Evolutionary conservation across 768 basidiomycete species (phyloP).

Genomic region (Cantharellus cinnabarinus): DNA sequence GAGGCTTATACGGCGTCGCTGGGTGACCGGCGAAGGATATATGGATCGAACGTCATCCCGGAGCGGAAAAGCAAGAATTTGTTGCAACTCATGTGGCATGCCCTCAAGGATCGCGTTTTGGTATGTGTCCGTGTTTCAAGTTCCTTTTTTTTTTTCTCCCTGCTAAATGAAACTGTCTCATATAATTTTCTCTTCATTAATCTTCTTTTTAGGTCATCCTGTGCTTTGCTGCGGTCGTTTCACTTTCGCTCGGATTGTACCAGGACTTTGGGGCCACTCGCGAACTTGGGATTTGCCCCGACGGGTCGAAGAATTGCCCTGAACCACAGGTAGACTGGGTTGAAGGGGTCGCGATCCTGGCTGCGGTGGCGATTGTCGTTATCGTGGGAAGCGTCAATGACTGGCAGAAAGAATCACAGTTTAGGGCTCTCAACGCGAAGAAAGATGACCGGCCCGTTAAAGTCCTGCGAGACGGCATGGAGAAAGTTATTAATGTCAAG

Average conservation of each 20-base stretch:
- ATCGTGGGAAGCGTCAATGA: conserved; percentile 89
- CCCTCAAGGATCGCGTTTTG: conserved; percentile 78
- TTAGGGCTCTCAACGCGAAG: conserved; percentile 76
- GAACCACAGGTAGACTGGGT: conserved; percentile 90
- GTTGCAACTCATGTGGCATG: conserved; percentile 62
- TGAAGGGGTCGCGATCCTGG: conserved; percentile 43
- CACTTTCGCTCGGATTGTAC: conserved; percentile 83
- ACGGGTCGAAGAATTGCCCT: conserved; percentile 15
- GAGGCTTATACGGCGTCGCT: conserved; percentile 26
- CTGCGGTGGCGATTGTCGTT: conserved; percentile 29
- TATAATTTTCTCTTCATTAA: background rate
- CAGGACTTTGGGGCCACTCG: conserved; percentile 69
- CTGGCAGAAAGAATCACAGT: conserved; percentile 97
- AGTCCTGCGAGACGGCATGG: conserved; percentile 51
- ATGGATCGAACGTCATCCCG: conserved; percentile 59
- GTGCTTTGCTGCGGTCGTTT: conserved; percentile 80
- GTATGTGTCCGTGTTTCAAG: conserved; percentile 21
- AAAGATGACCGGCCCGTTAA: conserved; percentile 88
- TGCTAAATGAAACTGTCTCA: too few relatives aligned
- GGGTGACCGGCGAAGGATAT: conserved; percentile 45
- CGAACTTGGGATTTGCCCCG: conserved; percentile 20
- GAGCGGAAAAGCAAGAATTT: conserved; percentile 46
- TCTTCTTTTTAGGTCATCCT: conserved; percentile 44
- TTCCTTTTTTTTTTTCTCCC: background rate
- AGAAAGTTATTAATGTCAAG: conserved; percentile 63